phyloP scores from a whole-genome alignment of 2,329 filamentous ascomycete species.

The Penicillium brasilianum region DNA sequence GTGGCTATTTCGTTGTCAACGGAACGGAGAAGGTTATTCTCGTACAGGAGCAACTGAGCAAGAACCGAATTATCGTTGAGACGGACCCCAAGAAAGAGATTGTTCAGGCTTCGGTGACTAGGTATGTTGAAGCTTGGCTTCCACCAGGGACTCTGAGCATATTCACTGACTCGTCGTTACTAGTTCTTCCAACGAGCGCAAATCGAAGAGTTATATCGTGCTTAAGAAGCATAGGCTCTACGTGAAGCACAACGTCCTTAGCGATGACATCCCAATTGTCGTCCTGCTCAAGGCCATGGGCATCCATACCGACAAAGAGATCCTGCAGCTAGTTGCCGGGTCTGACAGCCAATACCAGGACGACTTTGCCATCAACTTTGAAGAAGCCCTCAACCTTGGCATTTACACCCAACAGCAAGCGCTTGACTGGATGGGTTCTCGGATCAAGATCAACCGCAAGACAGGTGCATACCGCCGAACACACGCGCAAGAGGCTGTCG shows the following conservation, averaged over 20 bases:
- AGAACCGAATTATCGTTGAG: constrained; percentile 98
- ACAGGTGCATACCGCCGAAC: constrained; percentile 69
- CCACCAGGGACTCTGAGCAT: not conserved
- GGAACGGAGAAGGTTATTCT: constrained; percentile 98
- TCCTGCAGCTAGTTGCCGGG: constrained; percentile 87
- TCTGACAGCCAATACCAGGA: constrained; percentile 89
- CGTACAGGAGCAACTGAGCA: constrained; percentile 97
- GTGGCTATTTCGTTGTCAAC: constrained; percentile 96
- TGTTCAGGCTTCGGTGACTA: constrained; percentile 91
- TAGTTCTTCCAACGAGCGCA: constrained; percentile 95
- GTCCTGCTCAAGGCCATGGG: constrained; percentile 93
- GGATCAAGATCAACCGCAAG: constrained; percentile 84
- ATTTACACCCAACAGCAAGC: constrained; percentile 95
- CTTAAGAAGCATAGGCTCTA: constrained; percentile 91
- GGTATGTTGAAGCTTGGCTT: constrained; percentile 41
- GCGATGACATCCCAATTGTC: constrained; percentile 92
- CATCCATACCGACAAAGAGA: constrained; percentile 92
- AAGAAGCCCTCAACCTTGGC: constrained; percentile 81
- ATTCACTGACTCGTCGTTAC: constrained; percentile 21
- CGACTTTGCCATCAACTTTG: constrained; percentile 93
- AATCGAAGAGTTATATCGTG: constrained; percentile 95
- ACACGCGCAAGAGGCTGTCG: constrained; percentile 87
- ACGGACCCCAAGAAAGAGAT: constrained; percentile 88
- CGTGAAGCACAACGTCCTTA: constrained; percentile 89
- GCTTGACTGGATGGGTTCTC: constrained; percentile 84